Percentiles rank a stretch among this genome's conserved stretches.
Evolutionary conservation across 2,329 filamentous ascomycete genomes (phyloP).

Genomic region (Tolypocladium guangdongense): DNA sequence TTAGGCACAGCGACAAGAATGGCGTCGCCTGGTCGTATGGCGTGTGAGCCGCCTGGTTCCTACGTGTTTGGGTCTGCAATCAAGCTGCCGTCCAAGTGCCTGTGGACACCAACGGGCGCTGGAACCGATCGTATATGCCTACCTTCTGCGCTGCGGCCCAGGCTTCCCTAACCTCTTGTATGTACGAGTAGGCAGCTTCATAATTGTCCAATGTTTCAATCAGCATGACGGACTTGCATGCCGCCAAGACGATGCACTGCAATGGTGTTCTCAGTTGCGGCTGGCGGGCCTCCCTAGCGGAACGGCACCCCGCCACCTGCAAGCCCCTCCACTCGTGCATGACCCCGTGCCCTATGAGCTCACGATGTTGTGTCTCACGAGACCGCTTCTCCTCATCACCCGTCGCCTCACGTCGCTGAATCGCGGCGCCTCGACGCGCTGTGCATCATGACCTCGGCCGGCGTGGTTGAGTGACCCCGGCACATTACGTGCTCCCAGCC

Average conservation of each 20-base stretch:
- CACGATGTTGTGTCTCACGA: not conserved
- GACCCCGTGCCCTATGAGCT: not conserved
- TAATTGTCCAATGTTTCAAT: not conserved
- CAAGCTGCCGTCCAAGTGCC: not conserved
- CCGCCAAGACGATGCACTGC: not conserved
- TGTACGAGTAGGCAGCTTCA: not conserved
- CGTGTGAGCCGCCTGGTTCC: not conserved
- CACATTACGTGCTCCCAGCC: not conserved
- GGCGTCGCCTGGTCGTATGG: slow-evolving; percentile 3
- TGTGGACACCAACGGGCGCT: no score
- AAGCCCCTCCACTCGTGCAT: not conserved
- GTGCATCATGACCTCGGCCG: not conserved
- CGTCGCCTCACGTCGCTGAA: not conserved
- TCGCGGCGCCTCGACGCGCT: not conserved
- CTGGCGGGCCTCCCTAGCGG: not conserved
- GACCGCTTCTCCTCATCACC: not conserved
- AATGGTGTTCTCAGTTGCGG: not conserved
- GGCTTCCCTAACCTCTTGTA: not conserved
- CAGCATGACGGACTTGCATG: not conserved
- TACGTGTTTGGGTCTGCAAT: not conserved
- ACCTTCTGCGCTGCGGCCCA: no score
- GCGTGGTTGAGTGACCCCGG: not conserved
- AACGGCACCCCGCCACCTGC: not conserved
- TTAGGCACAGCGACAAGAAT: not conserved
- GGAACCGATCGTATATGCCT: no score